Evolutionary conservation across 805 yeast genomes (phyloP), one percentile per base, ranked within the genome.

Genomic region (Hanseniaspora thailandica): DNA sequence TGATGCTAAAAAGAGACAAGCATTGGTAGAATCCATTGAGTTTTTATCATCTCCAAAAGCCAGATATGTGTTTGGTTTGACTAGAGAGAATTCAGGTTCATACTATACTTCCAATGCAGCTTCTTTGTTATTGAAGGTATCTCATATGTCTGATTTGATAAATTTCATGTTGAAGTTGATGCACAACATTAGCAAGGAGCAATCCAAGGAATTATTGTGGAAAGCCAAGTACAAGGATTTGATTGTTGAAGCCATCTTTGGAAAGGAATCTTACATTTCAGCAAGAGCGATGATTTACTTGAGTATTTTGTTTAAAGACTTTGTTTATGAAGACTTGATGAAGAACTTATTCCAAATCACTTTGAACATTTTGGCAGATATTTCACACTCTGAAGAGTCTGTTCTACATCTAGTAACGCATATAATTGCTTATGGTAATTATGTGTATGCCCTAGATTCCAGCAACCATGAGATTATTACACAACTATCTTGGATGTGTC

Each of bases 31-130:
- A 0, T 72, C 81, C 2, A 74, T 68, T 19, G 61, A 57, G 5
- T 63, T 61, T 12, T 67, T 72, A 46, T 67, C 72, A 48, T 78
- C 82, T n/a, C 85, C 82, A 47, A 71, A 86, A 60, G 78, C 80
- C 15, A 79, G 77, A 57, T 74, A 82, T 72, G 67, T 84, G 54
- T 82, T 82, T 66, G 90, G 90, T 0, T 69, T 83, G 57, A 80
- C 79, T 5, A 76, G 84, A 61, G 77, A 75, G 31, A 73, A 67
- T 28, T 67, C 73, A 20, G 67, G 72, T 34, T 59, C 65, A 15
- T 58, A 67, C 44, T 61, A 62, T 31, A 61, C 63, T 25, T 62
- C 69, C 13, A 72, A 65, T 48, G 60, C 69, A 0, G 62, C 70
- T 3, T 69, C 71, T 20, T 69, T 72, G 60, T 60, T 69, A 2